phyloP scores from a whole-genome alignment of 2,329 filamentous ascomycete species.

The Acrocalymma vagum region DNA sequence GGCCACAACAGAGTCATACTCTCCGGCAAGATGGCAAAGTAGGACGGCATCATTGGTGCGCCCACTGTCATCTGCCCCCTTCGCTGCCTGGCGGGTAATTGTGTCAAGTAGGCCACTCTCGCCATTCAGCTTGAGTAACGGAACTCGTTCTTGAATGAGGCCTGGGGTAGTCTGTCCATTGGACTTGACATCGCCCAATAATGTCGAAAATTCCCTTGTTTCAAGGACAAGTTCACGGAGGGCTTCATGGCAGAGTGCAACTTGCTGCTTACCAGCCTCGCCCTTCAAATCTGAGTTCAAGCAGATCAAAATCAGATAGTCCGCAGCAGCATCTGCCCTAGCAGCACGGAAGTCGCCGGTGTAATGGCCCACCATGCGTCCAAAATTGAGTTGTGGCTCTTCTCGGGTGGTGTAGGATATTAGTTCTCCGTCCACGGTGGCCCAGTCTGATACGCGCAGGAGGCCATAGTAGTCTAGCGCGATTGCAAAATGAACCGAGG shows the following conservation, averaged over 20 bases:
- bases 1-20: constrained; percentile 92
- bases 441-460: constrained; percentile 84
- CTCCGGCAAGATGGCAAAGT: constrained; percentile 91
- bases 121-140: constrained; percentile 80
- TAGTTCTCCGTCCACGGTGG: constrained; percentile 70
- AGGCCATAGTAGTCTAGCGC: constrained; percentile 74
- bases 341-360: constrained; percentile 94
- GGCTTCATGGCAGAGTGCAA: constrained; percentile 87
- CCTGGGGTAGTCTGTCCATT: constrained; percentile 88
- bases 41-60: constrained; percentile 93
- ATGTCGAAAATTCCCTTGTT: constrained; percentile 91
- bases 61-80: constrained; percentile 92
- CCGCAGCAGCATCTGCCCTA: constrained; percentile 86
- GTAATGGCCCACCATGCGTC: constrained; percentile 91
- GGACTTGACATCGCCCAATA: constrained; percentile 88
- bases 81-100: constrained; percentile 92
- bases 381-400: constrained; percentile 89
- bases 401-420: constrained; percentile 73
- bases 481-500: constrained; percentile 94
- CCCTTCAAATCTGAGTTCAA: constrained; percentile 85
- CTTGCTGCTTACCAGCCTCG: constrained; percentile 77
- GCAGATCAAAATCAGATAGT: constrained; percentile 91
- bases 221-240: constrained; percentile 95
- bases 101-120: constrained; percentile 86
- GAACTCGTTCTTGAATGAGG: constrained; percentile 84